A percentile compares a stretch with the other conserved stretches of the same genome.
These are phyloP conservation scores for Claviceps fusiformis DNA, from an alignment of 2,329 filamentous ascomycete species.

Conservation along the genomic window DNA sequence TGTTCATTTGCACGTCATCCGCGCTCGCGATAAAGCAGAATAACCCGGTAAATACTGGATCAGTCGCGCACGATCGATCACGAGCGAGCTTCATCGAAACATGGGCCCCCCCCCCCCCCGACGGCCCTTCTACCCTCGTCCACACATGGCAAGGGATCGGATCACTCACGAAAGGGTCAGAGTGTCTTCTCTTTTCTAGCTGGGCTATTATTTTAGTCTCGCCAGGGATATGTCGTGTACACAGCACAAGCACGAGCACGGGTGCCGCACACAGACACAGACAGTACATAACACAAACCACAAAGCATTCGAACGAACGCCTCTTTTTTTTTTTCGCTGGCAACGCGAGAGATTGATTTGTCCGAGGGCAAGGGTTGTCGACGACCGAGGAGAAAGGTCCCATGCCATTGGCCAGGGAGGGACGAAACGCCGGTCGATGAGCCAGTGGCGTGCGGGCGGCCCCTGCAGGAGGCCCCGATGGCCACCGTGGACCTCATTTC, in stretches of 20 bases:
- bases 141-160: not conserved
- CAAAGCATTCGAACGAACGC: too few species aligned
- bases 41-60: too few species aligned
- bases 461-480: constrained; percentile 4
- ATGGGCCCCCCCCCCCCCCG: not conserved
- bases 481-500: constrained; percentile 7
- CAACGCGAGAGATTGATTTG: not conserved
- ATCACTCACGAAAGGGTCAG: not conserved
- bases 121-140: not conserved
- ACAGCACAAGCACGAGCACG: not conserved
- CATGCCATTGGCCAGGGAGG: constrained; percentile 1
- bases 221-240: not conserved
- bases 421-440: not conserved
- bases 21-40: too few species aligned
- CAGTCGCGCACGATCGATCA: too few species aligned
- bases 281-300: too few species aligned
- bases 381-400: not conserved
- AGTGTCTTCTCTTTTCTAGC: too few species aligned
- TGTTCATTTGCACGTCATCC: too few species aligned
- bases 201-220: too few species aligned
- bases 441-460: constrained; percentile 4
- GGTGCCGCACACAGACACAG: too few species aligned
- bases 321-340: too few species aligned
- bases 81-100: not conserved
- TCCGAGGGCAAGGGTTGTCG: not conserved